phyloP scores from a whole-genome alignment of 305 asterid species.

The Solanum hybrid region DNA sequence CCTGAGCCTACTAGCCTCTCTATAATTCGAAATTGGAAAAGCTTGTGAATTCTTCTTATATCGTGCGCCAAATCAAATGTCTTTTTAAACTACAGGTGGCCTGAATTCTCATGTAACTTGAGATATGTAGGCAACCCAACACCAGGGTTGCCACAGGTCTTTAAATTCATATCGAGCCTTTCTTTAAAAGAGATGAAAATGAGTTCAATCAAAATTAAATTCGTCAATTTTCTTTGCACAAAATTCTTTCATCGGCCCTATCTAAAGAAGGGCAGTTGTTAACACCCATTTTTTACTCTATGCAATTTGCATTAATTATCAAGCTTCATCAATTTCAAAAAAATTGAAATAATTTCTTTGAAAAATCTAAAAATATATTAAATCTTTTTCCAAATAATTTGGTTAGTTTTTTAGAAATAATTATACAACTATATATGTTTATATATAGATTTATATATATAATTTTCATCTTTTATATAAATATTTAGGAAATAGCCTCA shows the following conservation, averaged over 20 bases:
- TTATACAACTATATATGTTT: not conserved
- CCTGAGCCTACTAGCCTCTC: not conserved
- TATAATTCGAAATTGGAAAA: not conserved
- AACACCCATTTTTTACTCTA: not conserved
- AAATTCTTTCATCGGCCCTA: not conserved
- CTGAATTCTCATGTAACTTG: not conserved
- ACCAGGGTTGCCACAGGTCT: not conserved
- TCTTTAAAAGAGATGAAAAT: not conserved
- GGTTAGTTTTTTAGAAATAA: no score
- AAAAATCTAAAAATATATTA: not conserved
- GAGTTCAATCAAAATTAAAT: no score
- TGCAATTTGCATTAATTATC: not conserved
- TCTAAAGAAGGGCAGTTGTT: not conserved
- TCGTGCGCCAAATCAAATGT: not conserved
- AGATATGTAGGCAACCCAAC: not conserved
- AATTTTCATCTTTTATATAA: no score
- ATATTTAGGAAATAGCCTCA: not conserved
- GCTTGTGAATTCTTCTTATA: not conserved
- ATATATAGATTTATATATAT: no score
- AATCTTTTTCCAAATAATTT: not conserved
- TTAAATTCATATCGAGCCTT: no score
- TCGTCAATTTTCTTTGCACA: not conserved
- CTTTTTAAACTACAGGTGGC: not conserved
- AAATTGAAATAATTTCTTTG: no score
- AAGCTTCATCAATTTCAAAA: not conserved